Conservation (phyloP, 2,329 filamentous ascomycete genomes). For the Colletotrichum plurivorum region DNA sequence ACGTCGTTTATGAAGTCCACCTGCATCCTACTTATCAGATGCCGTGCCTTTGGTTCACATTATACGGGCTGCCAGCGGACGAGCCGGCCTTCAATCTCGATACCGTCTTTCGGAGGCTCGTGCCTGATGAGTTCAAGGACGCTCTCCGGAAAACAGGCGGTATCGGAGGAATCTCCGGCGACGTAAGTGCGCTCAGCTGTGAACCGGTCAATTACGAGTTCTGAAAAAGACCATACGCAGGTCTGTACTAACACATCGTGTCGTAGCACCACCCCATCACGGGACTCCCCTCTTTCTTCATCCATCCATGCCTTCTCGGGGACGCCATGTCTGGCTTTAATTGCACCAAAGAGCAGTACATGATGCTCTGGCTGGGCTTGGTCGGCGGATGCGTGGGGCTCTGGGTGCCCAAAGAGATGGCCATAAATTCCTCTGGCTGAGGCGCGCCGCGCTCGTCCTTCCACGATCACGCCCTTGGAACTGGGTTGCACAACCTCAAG, state of each 20-base stretch:
- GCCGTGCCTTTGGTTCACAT: constrained; percentile 82
- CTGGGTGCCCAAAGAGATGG: constrained; percentile 81
- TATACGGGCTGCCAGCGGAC: constrained; percentile 70
- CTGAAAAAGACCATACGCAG: constrained; percentile 42
- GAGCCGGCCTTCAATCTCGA: constrained; percentile 75
- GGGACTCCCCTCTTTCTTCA: constrained; percentile 85
- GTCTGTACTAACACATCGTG: constrained; percentile 45
- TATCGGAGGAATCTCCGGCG: constrained; percentile 82
- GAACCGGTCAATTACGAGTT: constrained; percentile 50
- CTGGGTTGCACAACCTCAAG: constrained; percentile 1
- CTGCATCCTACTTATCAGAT: constrained; percentile 82
- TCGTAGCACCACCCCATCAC: constrained; percentile 85
- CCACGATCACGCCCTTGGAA: constrained; percentile 28
- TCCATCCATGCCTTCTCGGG: constrained; percentile 92
- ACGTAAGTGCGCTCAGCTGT: constrained; percentile 69
- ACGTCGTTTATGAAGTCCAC: constrained; percentile 80
- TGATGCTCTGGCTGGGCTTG: constrained; percentile 91
- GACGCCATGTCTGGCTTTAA: constrained; percentile 81
- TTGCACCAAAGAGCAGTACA: constrained; percentile 77
- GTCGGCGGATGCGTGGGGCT: constrained; percentile 86
- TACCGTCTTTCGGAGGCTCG: constrained; percentile 78
- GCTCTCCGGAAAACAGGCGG: constrained; percentile 72
- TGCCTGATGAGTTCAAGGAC: constrained; percentile 75
- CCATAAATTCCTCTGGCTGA: constrained; percentile 43
- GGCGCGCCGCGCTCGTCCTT: constrained; percentile 13